phyloP scores from a whole-genome alignment of 768 basidiomycete genomes.

The Ramaria sp. region DNA sequence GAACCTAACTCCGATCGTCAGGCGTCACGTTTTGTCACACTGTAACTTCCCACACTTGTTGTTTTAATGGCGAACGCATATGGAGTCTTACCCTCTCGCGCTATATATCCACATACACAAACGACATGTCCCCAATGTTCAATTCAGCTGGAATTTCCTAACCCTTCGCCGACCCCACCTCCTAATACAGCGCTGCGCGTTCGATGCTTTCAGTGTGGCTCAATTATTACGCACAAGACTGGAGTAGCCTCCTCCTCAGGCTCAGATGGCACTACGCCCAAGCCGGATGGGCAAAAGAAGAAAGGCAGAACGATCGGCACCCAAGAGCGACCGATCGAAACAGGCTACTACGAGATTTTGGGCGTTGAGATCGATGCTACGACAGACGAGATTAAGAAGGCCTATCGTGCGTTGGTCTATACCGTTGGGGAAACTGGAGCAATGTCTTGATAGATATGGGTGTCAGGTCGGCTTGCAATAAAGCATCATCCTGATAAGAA shows the following conservation, averaged over 20 bases:
- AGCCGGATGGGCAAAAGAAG: slow-evolving; percentile 14
- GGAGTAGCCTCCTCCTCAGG: slow-evolving; percentile 8
- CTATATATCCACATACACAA: slow-evolving; percentile 47
- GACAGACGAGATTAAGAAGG: slow-evolving; percentile 81
- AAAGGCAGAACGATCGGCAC: slow-evolving; percentile 74
- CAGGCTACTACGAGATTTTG: slow-evolving; percentile 82
- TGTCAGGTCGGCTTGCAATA: slow-evolving; percentile 68
- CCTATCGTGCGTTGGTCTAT: slow-evolving; percentile 54
- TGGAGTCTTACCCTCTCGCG: slow-evolving; percentile 46
- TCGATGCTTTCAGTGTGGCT: slow-evolving; percentile 59
- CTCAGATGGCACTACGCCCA: slow-evolving; percentile 9
- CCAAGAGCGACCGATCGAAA: slow-evolving; percentile 80
- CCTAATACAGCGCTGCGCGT: slow-evolving; percentile 50
- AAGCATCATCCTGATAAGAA: slow-evolving; percentile 93
- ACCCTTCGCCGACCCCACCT: slow-evolving; percentile 47
- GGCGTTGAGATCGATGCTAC: slow-evolving; percentile 67
- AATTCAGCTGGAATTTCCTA: slow-evolving; percentile 51
- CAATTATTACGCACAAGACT: slow-evolving; percentile 36
- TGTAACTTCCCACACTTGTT: no score
- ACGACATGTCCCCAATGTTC: slow-evolving; percentile 52
- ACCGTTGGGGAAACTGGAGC: neutral
- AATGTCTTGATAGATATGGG: neutral
- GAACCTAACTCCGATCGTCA: no score
- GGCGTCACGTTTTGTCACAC: no score
- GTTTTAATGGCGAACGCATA: slow-evolving; percentile 2